Base-by-base conservation (phyloP, 495 filamentous ascomycete genomes). In the Penicillium steckii region DNA sequence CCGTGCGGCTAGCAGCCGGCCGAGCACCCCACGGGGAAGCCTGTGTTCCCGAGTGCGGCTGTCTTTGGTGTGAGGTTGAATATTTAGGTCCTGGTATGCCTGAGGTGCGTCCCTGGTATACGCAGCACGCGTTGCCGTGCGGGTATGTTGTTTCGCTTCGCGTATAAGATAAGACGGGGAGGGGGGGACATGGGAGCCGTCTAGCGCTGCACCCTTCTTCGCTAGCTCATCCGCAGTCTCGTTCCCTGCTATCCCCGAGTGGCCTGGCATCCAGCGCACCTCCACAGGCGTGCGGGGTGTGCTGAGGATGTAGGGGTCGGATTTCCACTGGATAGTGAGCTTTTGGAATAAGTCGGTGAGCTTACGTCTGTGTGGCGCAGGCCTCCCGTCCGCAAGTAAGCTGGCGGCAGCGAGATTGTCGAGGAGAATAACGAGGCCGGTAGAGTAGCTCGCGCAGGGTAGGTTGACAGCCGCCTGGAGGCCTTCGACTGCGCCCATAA, bases 221-320 rank as follows among this genome's bases (percentile, higher is more conserved):
- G 37, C 37, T 40, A 40, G 37, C 17, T 40, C 37, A 22, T 40
- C 37, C 3, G 37, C 37, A 40, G 37, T 40, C 37, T 40, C 37
- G 37, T 40, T 40, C 37, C 37, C 37, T 40, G 19, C 37, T 40
- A 40, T 40, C 37, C 37, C 37, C 5, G 37, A 40, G 37, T 40
- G 37, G 37, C 37, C 37, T 40, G 37, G 37, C 17, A 40, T 22
- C 37, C 37, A 40, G 37, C 37, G 37, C 19, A 40, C 37, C 37
- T 40, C 37, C 15, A 40, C 37, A 2, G 37, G 37, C 37, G 15
- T 40, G 37, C 37, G 37, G 15, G 37, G 37, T 40, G 37, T 19
- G 37, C 37, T 40, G 37, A 40, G 37, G 37, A 40, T 40, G 12
- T 40, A 40, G 17, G 37, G 4, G 21, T 15, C 10, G 17, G 15